These are phyloP conservation scores for Neurospora sp. DNA, from an alignment of 495 filamentous ascomycete species.

Conservation along the genomic window DNA sequence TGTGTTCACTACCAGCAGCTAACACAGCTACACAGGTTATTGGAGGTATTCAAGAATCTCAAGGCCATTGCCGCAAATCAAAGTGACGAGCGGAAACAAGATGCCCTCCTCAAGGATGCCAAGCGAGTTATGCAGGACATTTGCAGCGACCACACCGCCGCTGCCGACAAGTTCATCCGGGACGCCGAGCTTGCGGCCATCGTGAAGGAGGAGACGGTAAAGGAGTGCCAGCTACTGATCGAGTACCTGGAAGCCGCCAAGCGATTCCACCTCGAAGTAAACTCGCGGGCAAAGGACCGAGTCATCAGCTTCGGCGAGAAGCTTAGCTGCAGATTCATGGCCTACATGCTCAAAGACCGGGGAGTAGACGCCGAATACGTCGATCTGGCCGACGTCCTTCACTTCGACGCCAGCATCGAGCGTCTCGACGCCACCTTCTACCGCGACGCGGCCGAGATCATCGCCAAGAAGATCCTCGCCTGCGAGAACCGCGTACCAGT, in stretches of 20 bases:
- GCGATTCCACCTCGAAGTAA: conserved; percentile 59
- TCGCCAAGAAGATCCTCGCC: conserved; percentile 56
- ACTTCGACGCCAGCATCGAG: conserved; percentile 42
- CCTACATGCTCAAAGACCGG: conserved; percentile 62
- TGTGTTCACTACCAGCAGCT: background rate
- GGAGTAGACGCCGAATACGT: conserved; percentile 77
- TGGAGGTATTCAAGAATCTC: conserved; percentile 54
- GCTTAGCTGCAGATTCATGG: conserved; percentile 79
- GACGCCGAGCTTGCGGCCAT: conserved; percentile 47
- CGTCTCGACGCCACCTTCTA: conserved; percentile 77
- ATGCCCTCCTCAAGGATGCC: conserved; percentile 60
- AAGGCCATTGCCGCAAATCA: conserved; percentile 57
- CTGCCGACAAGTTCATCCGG: conserved; percentile 51
- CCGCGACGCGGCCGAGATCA: conserved; percentile 49
- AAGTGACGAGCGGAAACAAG: conserved; percentile 48
- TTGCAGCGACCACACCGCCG: conserved; percentile 59
- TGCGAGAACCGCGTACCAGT: conserved; percentile 66
- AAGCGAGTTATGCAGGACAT: conserved; percentile 63
- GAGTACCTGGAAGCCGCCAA: conserved; percentile 46
- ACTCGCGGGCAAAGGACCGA: conserved; percentile 72
- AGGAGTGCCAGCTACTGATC: conserved; percentile 56
- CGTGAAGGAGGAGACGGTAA: conserved; percentile 52
- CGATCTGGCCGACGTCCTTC: conserved; percentile 68
- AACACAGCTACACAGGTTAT: conserved; percentile 23
- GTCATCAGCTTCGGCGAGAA: conserved; percentile 93